These are phyloP conservation scores for Pseudevernia furfuracea DNA, from an alignment of 495 filamentous ascomycete species.

Conservation along the genomic window DNA sequence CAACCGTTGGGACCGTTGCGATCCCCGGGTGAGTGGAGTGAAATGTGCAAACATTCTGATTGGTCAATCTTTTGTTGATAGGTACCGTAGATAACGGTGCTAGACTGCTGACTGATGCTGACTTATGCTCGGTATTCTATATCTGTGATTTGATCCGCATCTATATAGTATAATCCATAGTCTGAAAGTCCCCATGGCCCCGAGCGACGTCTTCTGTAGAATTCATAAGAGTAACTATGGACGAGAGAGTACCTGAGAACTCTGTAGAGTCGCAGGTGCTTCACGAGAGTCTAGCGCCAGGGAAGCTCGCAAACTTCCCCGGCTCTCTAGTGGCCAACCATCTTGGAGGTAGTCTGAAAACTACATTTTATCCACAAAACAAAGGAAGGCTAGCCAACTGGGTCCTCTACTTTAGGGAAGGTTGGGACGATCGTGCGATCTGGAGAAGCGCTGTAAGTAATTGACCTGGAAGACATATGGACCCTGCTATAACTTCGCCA, in stretches of 20 bases:
- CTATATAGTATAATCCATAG: neutral
- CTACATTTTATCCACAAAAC: neutral
- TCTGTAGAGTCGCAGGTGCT: neutral
- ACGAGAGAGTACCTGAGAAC: neutral
- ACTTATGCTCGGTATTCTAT: neutral
- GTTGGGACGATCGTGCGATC: conserved; percentile 14
- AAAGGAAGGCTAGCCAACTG: conserved; percentile 10
- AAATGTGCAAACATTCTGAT: conserved; percentile 4
- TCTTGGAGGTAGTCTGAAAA: neutral
- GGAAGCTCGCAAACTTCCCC: conserved; percentile 5
- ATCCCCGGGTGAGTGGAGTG: neutral
- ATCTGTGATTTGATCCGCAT: too few relatives aligned
- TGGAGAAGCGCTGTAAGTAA: conserved; percentile 18
- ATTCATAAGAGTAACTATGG: neutral
- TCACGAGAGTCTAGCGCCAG: neutral
- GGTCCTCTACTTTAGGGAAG: conserved; percentile 9
- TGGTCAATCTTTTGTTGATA: neutral
- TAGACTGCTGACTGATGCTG: conserved; percentile 4
- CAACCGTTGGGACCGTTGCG: neutral
- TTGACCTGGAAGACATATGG: neutral
- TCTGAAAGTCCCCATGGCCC: neutral
- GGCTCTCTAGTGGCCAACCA: conserved; percentile 13
- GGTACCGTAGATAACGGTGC: too few relatives aligned
- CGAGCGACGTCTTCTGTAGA: neutral
- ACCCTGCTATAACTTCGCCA: neutral